Percentiles rank a stretch among this genome's conserved stretches.
Conservation (phyloP, 495 filamentous ascomycete genomes). For the Penicillium malachiteum region DNA sequence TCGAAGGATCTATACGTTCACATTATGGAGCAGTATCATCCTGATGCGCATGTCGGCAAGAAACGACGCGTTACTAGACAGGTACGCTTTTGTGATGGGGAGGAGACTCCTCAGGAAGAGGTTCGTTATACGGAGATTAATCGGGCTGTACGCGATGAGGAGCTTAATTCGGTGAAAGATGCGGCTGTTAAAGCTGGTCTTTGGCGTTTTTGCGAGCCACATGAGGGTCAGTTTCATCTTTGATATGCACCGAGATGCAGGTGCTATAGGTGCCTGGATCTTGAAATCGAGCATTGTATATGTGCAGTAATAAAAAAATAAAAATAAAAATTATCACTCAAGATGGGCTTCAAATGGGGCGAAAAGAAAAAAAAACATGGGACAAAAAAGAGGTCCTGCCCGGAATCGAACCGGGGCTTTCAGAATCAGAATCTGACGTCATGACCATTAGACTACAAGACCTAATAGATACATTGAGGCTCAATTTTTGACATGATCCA, state of each 20-base stretch:
- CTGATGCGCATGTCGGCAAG: slow-evolving; percentile 74
- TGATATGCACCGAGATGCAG: slow-evolving; percentile 23
- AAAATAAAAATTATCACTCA: too few relatives aligned
- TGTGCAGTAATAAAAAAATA: too few relatives aligned
- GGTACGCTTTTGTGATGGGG: slow-evolving; percentile 4
- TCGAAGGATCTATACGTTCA: slow-evolving; percentile 68
- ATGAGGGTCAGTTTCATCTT: slow-evolving; percentile 67
- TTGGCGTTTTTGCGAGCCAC: slow-evolving; percentile 72
- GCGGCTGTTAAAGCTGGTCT: slow-evolving; percentile 67
- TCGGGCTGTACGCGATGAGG: slow-evolving; percentile 60
- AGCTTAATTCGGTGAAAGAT: slow-evolving; percentile 58
- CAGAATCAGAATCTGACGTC: too few relatives aligned
- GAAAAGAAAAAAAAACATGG: background rate
- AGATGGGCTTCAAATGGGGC: too few relatives aligned
- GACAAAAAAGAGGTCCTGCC: background rate
- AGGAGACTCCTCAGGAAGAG: slow-evolving; percentile 25
- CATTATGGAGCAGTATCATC: slow-evolving; percentile 78
- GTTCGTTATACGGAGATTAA: slow-evolving; percentile 75
- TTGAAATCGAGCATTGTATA: too few relatives aligned
- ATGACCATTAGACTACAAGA: too few relatives aligned
- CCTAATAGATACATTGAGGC: too few relatives aligned
- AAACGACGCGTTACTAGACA: slow-evolving; percentile 35
- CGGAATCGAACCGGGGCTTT: too few relatives aligned
- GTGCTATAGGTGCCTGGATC: background rate
- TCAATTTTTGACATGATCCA: too few relatives aligned